Evolutionary conservation across 2,329 filamentous ascomycete genomes (phyloP).

Genomic region (Furcasterigmium sp.): DNA sequence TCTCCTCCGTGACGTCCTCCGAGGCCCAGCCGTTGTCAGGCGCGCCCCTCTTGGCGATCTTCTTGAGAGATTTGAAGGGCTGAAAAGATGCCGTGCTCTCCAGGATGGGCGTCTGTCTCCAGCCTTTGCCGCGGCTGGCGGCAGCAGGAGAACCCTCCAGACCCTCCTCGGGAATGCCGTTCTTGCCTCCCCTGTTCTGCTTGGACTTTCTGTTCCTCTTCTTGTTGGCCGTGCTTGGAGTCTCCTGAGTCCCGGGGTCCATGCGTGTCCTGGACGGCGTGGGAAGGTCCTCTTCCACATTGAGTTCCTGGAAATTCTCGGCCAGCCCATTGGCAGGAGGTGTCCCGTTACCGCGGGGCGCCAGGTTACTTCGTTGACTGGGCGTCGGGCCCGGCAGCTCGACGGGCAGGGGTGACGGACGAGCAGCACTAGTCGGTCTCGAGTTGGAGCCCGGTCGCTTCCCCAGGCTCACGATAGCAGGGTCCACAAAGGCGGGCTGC

Average conservation of each 20-base stretch:
- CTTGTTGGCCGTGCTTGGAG: slow-evolving; percentile 15
- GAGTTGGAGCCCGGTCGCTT: slow-evolving; percentile 29
- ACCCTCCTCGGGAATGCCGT: slow-evolving; percentile 11
- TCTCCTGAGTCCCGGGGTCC: slow-evolving; percentile 19
- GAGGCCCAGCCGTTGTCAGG: slow-evolving; percentile 85
- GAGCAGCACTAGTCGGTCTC: slow-evolving; percentile 13
- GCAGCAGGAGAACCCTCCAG: slow-evolving; percentile 9
- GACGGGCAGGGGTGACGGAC: slow-evolving; percentile 15
- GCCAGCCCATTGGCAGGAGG: slow-evolving; percentile 5
- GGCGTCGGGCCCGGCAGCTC: slow-evolving; percentile 18
- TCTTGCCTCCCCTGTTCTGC: slow-evolving; percentile 24
- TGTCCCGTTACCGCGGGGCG: slow-evolving; percentile 6
- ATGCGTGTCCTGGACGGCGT: neutral
- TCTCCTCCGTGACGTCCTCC: slow-evolving; percentile 90
- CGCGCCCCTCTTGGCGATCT: slow-evolving; percentile 36
- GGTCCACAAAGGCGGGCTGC: slow-evolving; percentile 62
- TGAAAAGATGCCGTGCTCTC: slow-evolving; percentile 59
- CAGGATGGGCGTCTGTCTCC: slow-evolving; percentile 55
- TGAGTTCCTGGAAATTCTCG: slow-evolving; percentile 16
- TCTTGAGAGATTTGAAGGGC: slow-evolving; percentile 58
- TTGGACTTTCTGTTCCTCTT: slow-evolving; percentile 19
- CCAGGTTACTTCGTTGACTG: slow-evolving; percentile 13
- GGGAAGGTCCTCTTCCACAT: slow-evolving; percentile 18
- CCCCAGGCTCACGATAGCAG: slow-evolving; percentile 71
- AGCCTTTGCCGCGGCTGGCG: slow-evolving; percentile 42